Percentiles rank a stretch among this genome's conserved stretches.
Evolutionary conservation across 306 rosid species (phyloP).

Genomic region (Pachyrhizus erosus): DNA sequence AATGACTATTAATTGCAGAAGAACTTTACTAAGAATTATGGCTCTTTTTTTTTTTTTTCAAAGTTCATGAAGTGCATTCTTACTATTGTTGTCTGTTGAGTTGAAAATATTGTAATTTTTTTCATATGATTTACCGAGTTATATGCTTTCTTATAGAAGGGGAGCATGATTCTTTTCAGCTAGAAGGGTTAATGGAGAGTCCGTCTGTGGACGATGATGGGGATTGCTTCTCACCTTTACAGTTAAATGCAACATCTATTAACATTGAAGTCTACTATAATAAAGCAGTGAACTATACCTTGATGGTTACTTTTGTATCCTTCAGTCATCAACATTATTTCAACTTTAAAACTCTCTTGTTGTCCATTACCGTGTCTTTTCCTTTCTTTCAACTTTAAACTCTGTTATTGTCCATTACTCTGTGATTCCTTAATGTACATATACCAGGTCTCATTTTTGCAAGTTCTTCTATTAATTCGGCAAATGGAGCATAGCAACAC

Average conservation of each 20-base stretch:
- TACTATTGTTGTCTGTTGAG: neutral
- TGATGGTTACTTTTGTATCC: conserved; percentile 99
- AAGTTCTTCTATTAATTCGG: conserved; percentile 95
- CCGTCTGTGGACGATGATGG: conserved; percentile 88
- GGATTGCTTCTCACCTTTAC: conserved; percentile 89
- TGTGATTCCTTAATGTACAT: conserved; percentile 61
- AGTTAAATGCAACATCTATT: conserved; percentile 87
- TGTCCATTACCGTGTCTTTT: conserved; percentile 43
- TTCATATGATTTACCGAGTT: conserved; percentile 31
- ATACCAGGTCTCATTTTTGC: conserved; percentile 89
- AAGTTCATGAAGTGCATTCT: conserved; percentile 7
- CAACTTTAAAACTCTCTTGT: conserved; percentile 31
- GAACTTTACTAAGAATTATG: neutral
- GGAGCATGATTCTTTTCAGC: conserved; percentile 75
- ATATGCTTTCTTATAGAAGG: conserved; percentile 61
- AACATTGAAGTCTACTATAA: conserved; percentile 92
- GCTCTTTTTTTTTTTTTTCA: neutral
- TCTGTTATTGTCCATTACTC: conserved; percentile 28
- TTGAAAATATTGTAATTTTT: conserved; percentile 21
- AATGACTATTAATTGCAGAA: neutral
- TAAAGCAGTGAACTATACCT: conserved; percentile 97
- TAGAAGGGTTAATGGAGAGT: conserved; percentile 95
- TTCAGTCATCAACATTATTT: conserved; percentile 37
- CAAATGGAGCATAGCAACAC: conserved; percentile 99
- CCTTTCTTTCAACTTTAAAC: conserved; percentile 45